Evolutionary conservation across 768 basidiomycete species (phyloP).

Genomic region (Rhodocollybia butyracea): DNA sequence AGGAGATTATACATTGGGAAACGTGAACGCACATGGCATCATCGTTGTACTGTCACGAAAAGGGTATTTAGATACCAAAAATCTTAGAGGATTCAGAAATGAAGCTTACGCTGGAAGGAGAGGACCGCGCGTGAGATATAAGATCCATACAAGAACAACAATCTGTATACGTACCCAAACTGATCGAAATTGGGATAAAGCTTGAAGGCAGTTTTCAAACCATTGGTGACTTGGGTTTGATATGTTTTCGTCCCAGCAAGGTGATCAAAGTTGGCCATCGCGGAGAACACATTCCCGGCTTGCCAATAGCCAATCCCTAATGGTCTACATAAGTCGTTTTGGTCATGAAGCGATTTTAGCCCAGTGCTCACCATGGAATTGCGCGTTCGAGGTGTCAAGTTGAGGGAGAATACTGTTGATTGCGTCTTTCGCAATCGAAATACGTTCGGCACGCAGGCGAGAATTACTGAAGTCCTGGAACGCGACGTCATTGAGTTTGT

Average conservation of each 20-base stretch:
- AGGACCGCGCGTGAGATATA: not conserved
- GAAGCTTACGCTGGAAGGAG: slow-evolving; percentile 1
- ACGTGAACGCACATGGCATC: slow-evolving; percentile 37
- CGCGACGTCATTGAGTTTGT: too few relatives aligned
- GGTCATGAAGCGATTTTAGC: not conserved
- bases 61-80: not conserved
- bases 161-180: slow-evolving; percentile 29
- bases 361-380: slow-evolving; percentile 37
- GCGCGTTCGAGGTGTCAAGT: slow-evolving; percentile 30
- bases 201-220: slow-evolving; percentile 38
- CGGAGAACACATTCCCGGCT: slow-evolving; percentile 47
- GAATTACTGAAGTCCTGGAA: slow-evolving; percentile 43
- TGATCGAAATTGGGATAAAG: slow-evolving; percentile 39
- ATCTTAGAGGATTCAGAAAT: not conserved
- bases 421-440: slow-evolving; percentile 38
- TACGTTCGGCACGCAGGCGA: slow-evolving; percentile 33
- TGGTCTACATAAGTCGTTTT: not conserved
- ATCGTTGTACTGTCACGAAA: slow-evolving; percentile 36
- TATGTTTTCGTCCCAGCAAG: slow-evolving; percentile 34
- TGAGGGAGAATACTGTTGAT: slow-evolving; percentile 39
- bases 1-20: not conserved
- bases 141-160: not conserved
- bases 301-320: slow-evolving; percentile 53
- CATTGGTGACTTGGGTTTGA: slow-evolving; percentile 32
- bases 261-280: slow-evolving; percentile 46